phyloP scores from a whole-genome alignment of 2,329 filamentous ascomycete genomes.

The Scopulariopsis brevicaulis region DNA sequence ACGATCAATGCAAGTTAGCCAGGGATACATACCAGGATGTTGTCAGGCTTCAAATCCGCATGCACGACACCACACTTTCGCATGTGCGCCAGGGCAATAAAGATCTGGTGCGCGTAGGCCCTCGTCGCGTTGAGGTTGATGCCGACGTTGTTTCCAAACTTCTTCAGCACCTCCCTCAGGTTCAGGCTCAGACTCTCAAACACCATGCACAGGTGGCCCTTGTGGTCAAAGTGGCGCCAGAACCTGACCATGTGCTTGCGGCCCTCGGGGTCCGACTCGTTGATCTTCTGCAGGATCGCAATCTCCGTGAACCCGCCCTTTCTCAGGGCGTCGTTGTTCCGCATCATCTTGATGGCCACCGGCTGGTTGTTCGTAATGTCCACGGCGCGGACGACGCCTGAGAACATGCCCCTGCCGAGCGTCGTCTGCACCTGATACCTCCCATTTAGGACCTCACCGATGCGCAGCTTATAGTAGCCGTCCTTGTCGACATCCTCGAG shows the following conservation, averaged over 20 bases:
- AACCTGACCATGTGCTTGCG: constrained; percentile 88
- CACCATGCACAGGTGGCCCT: constrained; percentile 88
- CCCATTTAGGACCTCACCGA: constrained; percentile 79
- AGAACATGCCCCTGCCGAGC: constrained; percentile 91
- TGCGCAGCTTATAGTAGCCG: constrained; percentile 91
- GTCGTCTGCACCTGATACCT: constrained; percentile 83
- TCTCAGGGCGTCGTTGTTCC: constrained; percentile 84
- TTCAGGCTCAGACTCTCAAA: constrained; percentile 95
- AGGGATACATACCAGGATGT: constrained; percentile 58
- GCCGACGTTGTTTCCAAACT: constrained; percentile 88
- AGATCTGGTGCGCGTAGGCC: constrained; percentile 88
- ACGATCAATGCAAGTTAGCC: neutral
- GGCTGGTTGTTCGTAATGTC: constrained; percentile 63
- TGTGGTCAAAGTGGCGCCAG: constrained; percentile 82
- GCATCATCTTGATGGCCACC: constrained; percentile 97
- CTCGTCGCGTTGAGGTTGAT: constrained; percentile 82
- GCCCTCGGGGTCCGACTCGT: constrained; percentile 73
- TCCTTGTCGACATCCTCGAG: constrained; percentile 91
- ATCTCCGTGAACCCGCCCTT: constrained; percentile 94
- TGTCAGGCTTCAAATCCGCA: constrained; percentile 95
- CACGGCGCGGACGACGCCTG: constrained; percentile 80
- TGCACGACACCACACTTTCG: constrained; percentile 90
- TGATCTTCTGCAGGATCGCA: constrained; percentile 80
- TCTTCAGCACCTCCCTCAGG: constrained; percentile 84
- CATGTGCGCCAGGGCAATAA: constrained; percentile 77